Evolutionary conservation across 2,329 filamentous ascomycete genomes (phyloP), one percentile per base, ranked within the genome.

Genomic region (Grosmannia serpens): DNA sequence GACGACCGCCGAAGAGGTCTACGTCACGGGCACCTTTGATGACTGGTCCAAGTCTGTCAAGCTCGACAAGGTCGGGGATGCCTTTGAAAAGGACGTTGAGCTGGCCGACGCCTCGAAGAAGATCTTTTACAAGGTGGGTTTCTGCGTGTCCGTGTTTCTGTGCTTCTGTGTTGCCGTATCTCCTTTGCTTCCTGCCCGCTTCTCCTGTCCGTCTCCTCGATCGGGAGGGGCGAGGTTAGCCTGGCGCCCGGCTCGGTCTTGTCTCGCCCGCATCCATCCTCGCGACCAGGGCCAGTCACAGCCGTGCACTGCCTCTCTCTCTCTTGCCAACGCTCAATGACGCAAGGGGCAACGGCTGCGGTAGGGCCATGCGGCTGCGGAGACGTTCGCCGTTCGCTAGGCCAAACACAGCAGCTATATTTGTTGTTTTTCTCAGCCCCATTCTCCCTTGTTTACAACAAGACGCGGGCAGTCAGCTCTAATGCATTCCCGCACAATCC

Each of bases 41-140:
- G 82, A 89, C 75, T 99, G 94, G 94, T 81, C 82, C 65, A 92
- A 94, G 79, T 90, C 84, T 59, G 83, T 92, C 71, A 83, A 88
- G 76, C 81, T 99, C 59, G 85, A 91, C 53, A 90, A 89, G 75
- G 79, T 84, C 47, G 87, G 81, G 69, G 77, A 84, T 63, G 67
- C 80, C 66, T 95, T 95, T 73, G 79, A 87, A 73, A 96, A 96
- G 78, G 83, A 83, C 38, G 90, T 99, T 61, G 76, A 82, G 57
- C 78, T 97, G 38, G 77, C 86, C 55, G 76, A 82, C 58, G 74
- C 77, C 20, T 75, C 77, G 54, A 77, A 85, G 63, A 96, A 94
- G 76, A 86, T 95, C 65, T 85, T 86, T 69, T 99, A 96, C 84
- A 99, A 99, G 89, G 92, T 96, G 77, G 65, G 78, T 76, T 20